Evolutionary conservation across 1,284 basidiomycete genomes (phyloP).

Genomic region (Hemileia vastatrix): DNA sequence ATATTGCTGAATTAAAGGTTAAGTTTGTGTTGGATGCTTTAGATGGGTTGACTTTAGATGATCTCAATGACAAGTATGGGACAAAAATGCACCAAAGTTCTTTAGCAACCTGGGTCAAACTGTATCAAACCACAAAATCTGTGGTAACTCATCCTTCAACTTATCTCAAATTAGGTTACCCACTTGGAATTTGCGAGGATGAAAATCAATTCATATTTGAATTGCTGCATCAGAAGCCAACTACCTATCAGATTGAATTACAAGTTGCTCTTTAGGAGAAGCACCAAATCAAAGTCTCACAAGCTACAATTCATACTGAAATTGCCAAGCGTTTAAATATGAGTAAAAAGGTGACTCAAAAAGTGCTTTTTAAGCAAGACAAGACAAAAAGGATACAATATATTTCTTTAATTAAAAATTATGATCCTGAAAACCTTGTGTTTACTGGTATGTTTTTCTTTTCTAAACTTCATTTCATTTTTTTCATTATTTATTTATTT

Average conservation of each 20-base stretch:
- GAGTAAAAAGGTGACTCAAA: not conserved
- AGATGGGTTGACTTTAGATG: too few species aligned
- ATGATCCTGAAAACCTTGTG: too few species aligned
- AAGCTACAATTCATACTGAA: not conserved
- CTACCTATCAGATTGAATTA: not conserved
- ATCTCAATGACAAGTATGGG: too few species aligned
- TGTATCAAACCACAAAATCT: not conserved
- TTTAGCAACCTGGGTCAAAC: too few species aligned
- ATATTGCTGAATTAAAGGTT: too few species aligned
- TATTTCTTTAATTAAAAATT: too few species aligned
- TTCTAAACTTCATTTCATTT: too few species aligned
- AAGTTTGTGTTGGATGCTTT: too few species aligned
- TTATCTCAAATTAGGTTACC: not conserved
- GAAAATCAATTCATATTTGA: not conserved
- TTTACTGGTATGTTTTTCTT: too few species aligned
- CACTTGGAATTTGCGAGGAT: not conserved
- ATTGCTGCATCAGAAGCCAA: not conserved
- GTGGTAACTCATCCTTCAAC: not conserved
- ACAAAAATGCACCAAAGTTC: too few species aligned
- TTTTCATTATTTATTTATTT: too few species aligned
- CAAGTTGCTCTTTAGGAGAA: not conserved
- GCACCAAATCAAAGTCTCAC: not conserved
- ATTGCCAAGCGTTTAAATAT: not conserved
- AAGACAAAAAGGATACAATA: too few species aligned
- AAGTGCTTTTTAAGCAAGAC: not conserved